Conservation (phyloP, 176 grass and related monocot species). For the Carex parvula region DNA sequence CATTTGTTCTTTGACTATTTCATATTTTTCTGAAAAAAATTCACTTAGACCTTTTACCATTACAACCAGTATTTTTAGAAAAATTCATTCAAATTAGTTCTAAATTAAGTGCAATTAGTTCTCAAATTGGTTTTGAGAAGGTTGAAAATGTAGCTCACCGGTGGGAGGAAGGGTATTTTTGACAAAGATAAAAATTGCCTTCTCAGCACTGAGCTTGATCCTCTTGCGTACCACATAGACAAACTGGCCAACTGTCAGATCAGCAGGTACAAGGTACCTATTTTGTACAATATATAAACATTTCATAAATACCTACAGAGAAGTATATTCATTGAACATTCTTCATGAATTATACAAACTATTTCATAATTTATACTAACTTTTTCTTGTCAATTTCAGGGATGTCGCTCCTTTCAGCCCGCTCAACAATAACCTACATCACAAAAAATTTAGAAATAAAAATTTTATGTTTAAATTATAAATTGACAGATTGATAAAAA, state of each 20-base stretch:
- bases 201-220: constrained; percentile 27
- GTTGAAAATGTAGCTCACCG: not conserved
- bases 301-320: not conserved
- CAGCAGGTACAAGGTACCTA: constrained; percentile 13
- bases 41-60: no score
- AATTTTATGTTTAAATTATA: not conserved
- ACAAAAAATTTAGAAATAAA: constrained; percentile 10
- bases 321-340: not conserved
- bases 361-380: not conserved
- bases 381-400: constrained; percentile 95
- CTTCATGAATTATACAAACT: not conserved
- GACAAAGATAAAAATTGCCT: constrained; percentile 29
- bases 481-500: not conserved
- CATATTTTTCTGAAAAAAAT: no score
- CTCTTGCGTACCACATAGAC: constrained; percentile 30
- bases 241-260: constrained; percentile 27
- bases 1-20: no score
- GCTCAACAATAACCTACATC: constrained; percentile 91
- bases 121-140: not conserved
- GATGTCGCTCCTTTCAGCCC: constrained; percentile 71
- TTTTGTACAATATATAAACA: not conserved
- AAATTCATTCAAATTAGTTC: no score
- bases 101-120: no score
- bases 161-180: constrained; percentile 30
- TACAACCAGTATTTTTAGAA: not conserved